phyloP scores from a whole-genome alignment of 2,329 filamentous ascomycete species.

The Fusarium marasasianum region DNA sequence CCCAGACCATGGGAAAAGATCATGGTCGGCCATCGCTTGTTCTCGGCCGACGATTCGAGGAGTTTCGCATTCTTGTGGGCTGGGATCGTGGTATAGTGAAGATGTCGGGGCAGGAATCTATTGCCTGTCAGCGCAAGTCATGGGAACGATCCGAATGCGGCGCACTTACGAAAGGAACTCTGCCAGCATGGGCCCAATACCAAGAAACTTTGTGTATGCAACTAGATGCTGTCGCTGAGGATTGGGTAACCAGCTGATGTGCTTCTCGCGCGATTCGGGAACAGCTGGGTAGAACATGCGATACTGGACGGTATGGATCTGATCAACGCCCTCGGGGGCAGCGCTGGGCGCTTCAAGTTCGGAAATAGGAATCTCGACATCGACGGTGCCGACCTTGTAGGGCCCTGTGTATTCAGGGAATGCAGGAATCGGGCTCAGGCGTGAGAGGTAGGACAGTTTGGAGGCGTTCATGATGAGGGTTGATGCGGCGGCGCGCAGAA shows the following conservation, averaged over 20 bases:
- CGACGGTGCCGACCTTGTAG: constrained; percentile 75
- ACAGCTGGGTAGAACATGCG: constrained; percentile 83
- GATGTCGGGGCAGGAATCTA: constrained; percentile 74
- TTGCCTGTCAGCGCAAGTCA: neutral
- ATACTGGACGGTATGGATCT: constrained; percentile 79
- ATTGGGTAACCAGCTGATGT: constrained; percentile 79
- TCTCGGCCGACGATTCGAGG: constrained; percentile 57
- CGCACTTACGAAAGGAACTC: constrained; percentile 67
- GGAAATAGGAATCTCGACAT: constrained; percentile 79
- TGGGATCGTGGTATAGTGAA: constrained; percentile 79
- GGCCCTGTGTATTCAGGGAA: constrained; percentile 80
- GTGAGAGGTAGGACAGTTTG: constrained; percentile 60
- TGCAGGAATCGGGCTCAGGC: constrained; percentile 72
- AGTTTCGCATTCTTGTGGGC: constrained; percentile 76
- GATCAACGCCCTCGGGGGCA: constrained; percentile 61
- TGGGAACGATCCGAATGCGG: no score
- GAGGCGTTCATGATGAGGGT: constrained; percentile 36
- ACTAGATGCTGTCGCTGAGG: constrained; percentile 79
- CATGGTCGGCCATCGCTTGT: constrained; percentile 78
- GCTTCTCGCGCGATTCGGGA: constrained; percentile 61
- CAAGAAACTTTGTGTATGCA: constrained; percentile 81
- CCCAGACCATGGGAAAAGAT: constrained; percentile 89
- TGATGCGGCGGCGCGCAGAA: neutral
- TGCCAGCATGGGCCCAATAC: constrained; percentile 67
- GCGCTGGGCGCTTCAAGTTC: constrained; percentile 65